Base-by-base conservation (phyloP, 495 filamentous ascomycete species). In the Neurospora sp. region DNA sequence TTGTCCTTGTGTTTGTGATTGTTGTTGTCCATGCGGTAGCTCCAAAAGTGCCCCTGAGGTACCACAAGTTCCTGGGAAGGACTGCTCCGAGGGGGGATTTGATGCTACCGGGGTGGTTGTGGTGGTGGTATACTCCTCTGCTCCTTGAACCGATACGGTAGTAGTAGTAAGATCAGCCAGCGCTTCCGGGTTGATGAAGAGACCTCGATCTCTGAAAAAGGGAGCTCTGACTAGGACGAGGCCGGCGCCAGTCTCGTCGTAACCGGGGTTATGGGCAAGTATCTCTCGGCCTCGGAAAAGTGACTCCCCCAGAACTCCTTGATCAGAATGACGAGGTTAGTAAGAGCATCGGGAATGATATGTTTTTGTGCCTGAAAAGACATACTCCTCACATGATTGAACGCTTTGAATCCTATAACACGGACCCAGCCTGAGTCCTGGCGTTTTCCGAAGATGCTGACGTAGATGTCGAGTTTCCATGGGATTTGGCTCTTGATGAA, bases 361-460 rank as follows among this genome's bases (percentile, higher is more conserved):
- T 27, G 14, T 7, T 35, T 17, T 17, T 8, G 14, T 35, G 3
- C 6, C 35, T 8, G 14, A 8, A 27, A 65, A 27, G 10, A 65
- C 53, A 14, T 70, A 73, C 73, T 68, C 12, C 59, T 68, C 10
- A 75, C 71, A 68, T 73, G 39, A 1, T 61, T 45, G 20, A 70
- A 75, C 4, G 48, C 39, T 2, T 38, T 68, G 35, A 73, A 39
- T 22, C 73, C 73, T 22, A 73, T 17, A 4, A 75, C 73, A n/a
- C 73, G 73, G 40, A 75, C 44, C 73, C 73, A 75, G 1, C 73
- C 73, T 16, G 44, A 38, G 14, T 73, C 69, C 27, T 16, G 70
- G 1, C 68, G 40, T 22, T 14, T 41, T 31, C 48, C 48, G 8
- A 22, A 31, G 8, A 73, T 10, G 14, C 35, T 37, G 31, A 73